phyloP scores from a whole-genome alignment of 2,329 filamentous ascomycete species.

The Lachnellula arida region DNA sequence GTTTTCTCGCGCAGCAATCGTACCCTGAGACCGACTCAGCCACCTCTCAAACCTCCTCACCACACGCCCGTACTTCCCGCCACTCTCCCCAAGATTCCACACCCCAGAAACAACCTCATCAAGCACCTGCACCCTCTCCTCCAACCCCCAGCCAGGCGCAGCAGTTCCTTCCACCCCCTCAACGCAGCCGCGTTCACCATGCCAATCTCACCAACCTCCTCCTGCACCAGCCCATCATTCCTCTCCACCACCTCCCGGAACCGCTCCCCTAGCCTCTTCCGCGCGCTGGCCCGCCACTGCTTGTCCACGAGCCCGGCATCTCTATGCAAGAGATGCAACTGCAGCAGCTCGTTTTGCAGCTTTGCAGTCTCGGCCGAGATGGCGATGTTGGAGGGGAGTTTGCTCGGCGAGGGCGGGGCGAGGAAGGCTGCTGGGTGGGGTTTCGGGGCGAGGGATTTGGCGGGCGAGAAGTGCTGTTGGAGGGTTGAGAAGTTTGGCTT shows the following conservation, averaged over 20 bases:
- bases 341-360: constrained; percentile 60
- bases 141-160: constrained; percentile 37
- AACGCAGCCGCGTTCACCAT: constrained; percentile 47
- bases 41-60: constrained; percentile 57
- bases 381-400: constrained; percentile 56
- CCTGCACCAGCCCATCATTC: constrained; percentile 38
- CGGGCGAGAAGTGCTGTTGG: constrained; percentile 64
- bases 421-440: constrained; percentile 54
- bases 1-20: constrained; percentile 40
- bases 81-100: constrained; percentile 52
- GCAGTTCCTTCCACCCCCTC: constrained; percentile 41
- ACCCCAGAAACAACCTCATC: constrained; percentile 53
- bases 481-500: constrained; percentile 49
- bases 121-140: constrained; percentile 53
- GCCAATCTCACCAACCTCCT: constrained; percentile 46
- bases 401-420: constrained; percentile 56
- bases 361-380: constrained; percentile 53
- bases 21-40: constrained; percentile 44
- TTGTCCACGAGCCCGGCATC: constrained; percentile 41
- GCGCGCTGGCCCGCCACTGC: constrained; percentile 55
- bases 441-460: constrained; percentile 56
- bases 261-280: constrained; percentile 40
- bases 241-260: constrained; percentile 37
- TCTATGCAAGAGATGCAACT: constrained; percentile 60
- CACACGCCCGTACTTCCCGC: constrained; percentile 51